Conservation (phyloP, 192 early-diverging fungal genomes). For the Gigaspora rosea region DNA sequence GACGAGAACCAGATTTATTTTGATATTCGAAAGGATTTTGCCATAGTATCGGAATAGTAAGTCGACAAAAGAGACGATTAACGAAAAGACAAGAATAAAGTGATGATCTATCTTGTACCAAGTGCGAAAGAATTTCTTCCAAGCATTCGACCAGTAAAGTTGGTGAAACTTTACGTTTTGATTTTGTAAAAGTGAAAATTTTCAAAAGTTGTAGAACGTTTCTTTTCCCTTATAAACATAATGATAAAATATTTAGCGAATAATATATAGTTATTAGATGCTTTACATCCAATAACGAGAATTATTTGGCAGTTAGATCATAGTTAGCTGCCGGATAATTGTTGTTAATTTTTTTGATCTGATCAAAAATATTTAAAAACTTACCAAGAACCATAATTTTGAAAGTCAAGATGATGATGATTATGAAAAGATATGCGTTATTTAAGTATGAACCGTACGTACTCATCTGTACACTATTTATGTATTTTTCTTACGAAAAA, state of each 20-base stretch:
- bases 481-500: neutral
- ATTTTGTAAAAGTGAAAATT: neutral
- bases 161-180: neutral
- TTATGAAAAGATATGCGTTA: too few species aligned
- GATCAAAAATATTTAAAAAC: neutral
- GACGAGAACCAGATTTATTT: neutral
- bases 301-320: too few species aligned
- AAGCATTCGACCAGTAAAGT: neutral
- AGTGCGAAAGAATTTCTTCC: neutral
- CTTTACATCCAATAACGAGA: too few species aligned
- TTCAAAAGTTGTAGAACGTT: neutral
- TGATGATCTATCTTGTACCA: neutral
- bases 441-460: neutral
- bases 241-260: too few species aligned
- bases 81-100: constrained; percentile 7
- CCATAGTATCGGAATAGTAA: neutral
- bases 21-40: neutral
- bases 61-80: constrained; percentile 9
- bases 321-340: too few species aligned
- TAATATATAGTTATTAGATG: too few species aligned
- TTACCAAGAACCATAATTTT: neutral
- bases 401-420: neutral
- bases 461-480: neutral
- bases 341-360: neutral
- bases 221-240: too few species aligned